These are phyloP conservation scores for Westerdykella sp. DNA, from an alignment of 2,329 filamentous ascomycete species.

Conservation along the genomic window DNA sequence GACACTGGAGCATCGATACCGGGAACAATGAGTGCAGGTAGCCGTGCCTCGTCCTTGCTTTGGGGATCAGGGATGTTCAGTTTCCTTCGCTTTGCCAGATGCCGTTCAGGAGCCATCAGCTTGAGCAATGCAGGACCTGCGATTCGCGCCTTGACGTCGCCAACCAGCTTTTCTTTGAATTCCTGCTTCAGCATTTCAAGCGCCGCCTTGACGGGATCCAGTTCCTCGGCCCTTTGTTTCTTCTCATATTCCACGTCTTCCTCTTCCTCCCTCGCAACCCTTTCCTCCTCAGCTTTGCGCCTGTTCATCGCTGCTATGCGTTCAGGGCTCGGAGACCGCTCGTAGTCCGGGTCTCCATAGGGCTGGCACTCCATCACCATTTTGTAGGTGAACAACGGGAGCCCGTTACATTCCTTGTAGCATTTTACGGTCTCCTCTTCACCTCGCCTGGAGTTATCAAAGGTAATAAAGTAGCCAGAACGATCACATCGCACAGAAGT, in stretches of 20 bases:
- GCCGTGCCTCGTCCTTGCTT: constrained; percentile 51
- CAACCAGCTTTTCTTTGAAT: constrained; percentile 77
- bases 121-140: constrained; percentile 74
- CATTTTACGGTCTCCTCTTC: constrained; percentile 77
- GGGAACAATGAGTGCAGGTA: constrained; percentile 48
- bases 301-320: constrained; percentile 45
- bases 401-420: constrained; percentile 69
- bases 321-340: constrained; percentile 49
- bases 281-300: constrained; percentile 60
- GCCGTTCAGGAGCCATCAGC: constrained; percentile 75
- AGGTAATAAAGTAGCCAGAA: constrained; percentile 87
- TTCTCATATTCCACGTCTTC: constrained; percentile 86
- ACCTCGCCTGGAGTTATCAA: constrained; percentile 69
- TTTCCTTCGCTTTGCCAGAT: constrained; percentile 70
- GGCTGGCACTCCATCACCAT: constrained; percentile 85
- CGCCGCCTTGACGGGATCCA: constrained; percentile 86
- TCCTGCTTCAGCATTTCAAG: constrained; percentile 72
- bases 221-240: constrained; percentile 73
- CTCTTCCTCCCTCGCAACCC: constrained; percentile 65
- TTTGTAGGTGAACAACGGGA: constrained; percentile 81
- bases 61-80: constrained; percentile 67
- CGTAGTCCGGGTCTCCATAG: constrained; percentile 59
- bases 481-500: constrained; percentile 77
- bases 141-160: constrained; percentile 82
- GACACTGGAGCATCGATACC: constrained; percentile 56